Base-by-base conservation (phyloP, 225 moss, liverwort and hornwort genomes). In the Physcomitrellopsis africana region DNA sequence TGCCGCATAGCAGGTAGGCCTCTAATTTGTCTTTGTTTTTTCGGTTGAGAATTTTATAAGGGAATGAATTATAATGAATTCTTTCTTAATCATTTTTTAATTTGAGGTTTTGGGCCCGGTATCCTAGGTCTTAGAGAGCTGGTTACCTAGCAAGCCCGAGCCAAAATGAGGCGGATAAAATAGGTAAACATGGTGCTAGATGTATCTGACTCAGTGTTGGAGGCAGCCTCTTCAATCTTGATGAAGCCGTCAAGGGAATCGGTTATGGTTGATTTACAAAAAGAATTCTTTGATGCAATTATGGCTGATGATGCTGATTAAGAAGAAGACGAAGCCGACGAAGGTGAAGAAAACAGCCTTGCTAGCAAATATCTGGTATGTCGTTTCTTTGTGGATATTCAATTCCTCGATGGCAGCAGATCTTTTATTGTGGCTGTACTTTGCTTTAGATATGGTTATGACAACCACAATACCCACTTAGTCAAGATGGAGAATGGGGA, bases 211-310 rank as follows among this genome's bases (percentile, higher is more conserved):
- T 77, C 79, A 9, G 70, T 55, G 55, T 58, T 74, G 74, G 80
- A 76, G 69, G 62, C 32, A n/a, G 9, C 23, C 19, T 77, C 79
- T 10, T 69, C 81, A 48, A 70, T 78, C 65, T 37, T 72, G 79
- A 83, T 72, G 72, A 82, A 86, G 45, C 72, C 79, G 45, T 77
- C 82, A 53, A 82, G 44, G 57, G 78, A 81, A 32, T 84, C 80
- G 60, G 77, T 80, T 41, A 62, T 83, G 60, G 75, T 81, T 13
- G 92, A 92, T 67, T 74, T 80, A 45, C 77, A 76, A 27, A 90
- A 92, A 73, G 92, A 92, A 58, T 88, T 92, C 63, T 92, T 86
- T 62, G 92, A 92, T 76, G 90, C 90, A 70, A 84, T 90, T 10
- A 92, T 90, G 90, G 86, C 74, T 42, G 85, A 81, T 55, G 86